phyloP scores from a whole-genome alignment of 352 stramenopile species.

The Globisporangium solare region DNA sequence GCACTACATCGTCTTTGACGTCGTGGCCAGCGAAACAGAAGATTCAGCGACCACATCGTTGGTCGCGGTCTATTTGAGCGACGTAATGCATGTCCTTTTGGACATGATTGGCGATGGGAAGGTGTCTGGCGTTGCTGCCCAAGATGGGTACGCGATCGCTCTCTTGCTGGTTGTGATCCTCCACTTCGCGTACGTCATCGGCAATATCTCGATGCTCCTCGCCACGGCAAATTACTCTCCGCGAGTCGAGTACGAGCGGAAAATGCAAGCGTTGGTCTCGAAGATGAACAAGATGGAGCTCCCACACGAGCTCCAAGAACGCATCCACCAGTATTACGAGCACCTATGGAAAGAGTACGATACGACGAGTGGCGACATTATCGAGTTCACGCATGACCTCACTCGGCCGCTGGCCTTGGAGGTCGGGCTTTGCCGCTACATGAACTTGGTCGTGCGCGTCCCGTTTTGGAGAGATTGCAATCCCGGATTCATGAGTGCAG shows the following conservation, averaged over 20 bases:
- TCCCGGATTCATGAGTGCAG: slow-evolving; percentile 34
- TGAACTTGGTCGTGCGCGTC: slow-evolving; percentile 29
- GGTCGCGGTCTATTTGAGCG: background rate
- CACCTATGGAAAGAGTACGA: slow-evolving; percentile 45
- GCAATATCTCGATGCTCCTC: slow-evolving; percentile 20
- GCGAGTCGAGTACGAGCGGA: slow-evolving; percentile 13
- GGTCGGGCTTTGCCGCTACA: slow-evolving; percentile 33
- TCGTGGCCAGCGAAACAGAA: too few species aligned
- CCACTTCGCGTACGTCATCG: slow-evolving; percentile 13
- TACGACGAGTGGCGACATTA: slow-evolving; percentile 28
- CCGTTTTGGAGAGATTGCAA: slow-evolving; percentile 36
- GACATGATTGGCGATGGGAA: background rate
- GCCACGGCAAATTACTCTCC: slow-evolving; percentile 7
- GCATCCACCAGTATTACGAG: slow-evolving; percentile 42
- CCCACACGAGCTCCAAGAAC: slow-evolving; percentile 23
- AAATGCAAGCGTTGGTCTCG: slow-evolving; percentile 19
- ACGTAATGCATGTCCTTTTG: background rate
- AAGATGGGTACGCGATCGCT: slow-evolving; percentile 4
- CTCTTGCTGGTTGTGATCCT: slow-evolving; percentile 7
- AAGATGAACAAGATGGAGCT: slow-evolving; percentile 22
- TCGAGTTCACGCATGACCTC: slow-evolving; percentile 33
- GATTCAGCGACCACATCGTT: background rate
- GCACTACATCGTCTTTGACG: background rate
- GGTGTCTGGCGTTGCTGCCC: background rate
- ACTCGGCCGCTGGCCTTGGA: slow-evolving; percentile 35